These are phyloP conservation scores for Neobulgaria alba DNA, from an alignment of 2,329 filamentous ascomycete species.

Conservation along the genomic window DNA sequence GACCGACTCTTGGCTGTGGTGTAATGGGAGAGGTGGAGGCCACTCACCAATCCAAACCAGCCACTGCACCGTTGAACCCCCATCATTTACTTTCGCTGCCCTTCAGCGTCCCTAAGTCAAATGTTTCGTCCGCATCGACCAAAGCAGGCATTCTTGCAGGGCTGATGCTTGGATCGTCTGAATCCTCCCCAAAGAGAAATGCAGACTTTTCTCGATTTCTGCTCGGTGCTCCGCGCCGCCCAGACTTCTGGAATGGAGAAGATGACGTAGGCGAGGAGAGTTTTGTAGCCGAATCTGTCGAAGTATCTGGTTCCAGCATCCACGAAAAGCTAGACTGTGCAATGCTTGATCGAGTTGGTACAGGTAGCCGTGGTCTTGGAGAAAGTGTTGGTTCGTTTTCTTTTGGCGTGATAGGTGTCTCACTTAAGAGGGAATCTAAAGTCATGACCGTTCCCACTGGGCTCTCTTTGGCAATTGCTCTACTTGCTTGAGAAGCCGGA, in stretches of 20 bases:
- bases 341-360: constrained; percentile 55
- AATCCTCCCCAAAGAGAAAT: constrained; percentile 29
- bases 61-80: not conserved
- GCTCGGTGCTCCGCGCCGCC: constrained; percentile 19
- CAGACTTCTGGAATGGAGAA: constrained; percentile 24
- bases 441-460: no score
- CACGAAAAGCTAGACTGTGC: constrained; percentile 71
- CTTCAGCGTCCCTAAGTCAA: constrained; percentile 23
- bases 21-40: not conserved
- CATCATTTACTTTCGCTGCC: constrained; percentile 14
- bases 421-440: no score
- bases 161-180: constrained; percentile 12
- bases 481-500: no score
- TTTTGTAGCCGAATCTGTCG: constrained; percentile 12
- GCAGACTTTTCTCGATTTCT: constrained; percentile 26
- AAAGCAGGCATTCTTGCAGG: constrained; percentile 12
- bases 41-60: not conserved
- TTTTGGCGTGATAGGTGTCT: no score
- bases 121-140: constrained; percentile 22
- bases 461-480: no score
- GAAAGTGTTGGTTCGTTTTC: no score
- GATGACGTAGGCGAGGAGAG: constrained; percentile 22
- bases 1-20: not conserved
- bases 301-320: constrained; percentile 54
- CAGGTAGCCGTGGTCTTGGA: constrained; percentile 31